Evolutionary conservation across 129 eudicot species (phyloP).

Genomic region (Flaveria trinervia): DNA sequence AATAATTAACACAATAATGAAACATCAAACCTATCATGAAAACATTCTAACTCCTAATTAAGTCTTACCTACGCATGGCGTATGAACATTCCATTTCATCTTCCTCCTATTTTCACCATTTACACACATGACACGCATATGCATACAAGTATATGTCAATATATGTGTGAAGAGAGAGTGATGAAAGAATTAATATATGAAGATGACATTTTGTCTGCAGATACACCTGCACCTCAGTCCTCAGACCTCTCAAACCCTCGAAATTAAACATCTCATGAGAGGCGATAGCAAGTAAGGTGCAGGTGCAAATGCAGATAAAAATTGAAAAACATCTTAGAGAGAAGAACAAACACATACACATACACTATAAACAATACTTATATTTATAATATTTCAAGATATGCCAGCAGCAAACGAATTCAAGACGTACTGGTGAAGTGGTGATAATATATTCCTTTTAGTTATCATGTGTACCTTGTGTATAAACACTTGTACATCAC

Average conservation of each 20-base stretch:
- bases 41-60: not conserved
- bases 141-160: not conserved
- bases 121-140: not conserved
- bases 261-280: not conserved
- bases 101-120: conserved; percentile 8
- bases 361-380: conserved; percentile 14
- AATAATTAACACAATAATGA: too few species aligned
- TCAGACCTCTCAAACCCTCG: conserved; percentile 1
- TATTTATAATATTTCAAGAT: not conserved
- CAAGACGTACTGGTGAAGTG: conserved; percentile 11
- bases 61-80: conserved; percentile 11
- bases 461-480: not conserved
- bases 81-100: not conserved
- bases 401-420: conserved; percentile 12
- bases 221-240: conserved; percentile 45
- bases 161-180: not conserved
- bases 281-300: conserved; percentile 40
- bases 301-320: conserved; percentile 73
- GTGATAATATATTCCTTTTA: conserved; percentile 15
- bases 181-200: not conserved
- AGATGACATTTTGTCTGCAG: conserved; percentile 45
- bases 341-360: not conserved
- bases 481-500: conserved; percentile 11
- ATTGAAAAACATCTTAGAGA: conserved; percentile 22
- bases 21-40: not conserved